Evolutionary conservation across 2,329 filamentous ascomycete genomes (phyloP), one percentile per base, ranked within the genome.

Genomic region (Cyclaneusma minus): DNA sequence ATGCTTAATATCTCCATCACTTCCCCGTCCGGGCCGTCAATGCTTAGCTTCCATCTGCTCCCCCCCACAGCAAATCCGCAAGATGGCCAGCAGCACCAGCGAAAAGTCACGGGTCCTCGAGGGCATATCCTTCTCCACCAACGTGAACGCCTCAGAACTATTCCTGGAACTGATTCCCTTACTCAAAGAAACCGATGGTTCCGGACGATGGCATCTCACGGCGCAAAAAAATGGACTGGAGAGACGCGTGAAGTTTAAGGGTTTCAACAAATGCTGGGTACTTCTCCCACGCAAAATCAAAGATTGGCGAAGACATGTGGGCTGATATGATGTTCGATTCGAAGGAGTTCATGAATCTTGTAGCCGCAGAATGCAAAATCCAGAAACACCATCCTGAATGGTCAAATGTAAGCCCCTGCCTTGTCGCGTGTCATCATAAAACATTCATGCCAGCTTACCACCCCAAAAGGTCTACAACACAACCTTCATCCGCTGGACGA

Each of bases 271-370:
- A 53, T 67, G 68, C 6, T 76, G 71, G 70, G 68, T 72, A 36
- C 33, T 61, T 56, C 6, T 18, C 28, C 30, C 22, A 27, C 25
- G 21, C 13, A 22, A 19, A 17, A 8, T 16, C 13, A 12, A n/a
- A 10, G 7, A 21, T 27, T 29, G 28, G 29, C 41, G 42, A 35
- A 43, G 24, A 34, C 21, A 12, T 19, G 24, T 23, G 12, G 23
- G 21, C 13, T 22, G 16, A 21, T 12, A 3, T 16, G 13, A 20
- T 19, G 13, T 11, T 11, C 11, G 13, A 16, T 25, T 32, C 32
- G n/a, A 34, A 77, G 72, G 71, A 74, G 35, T 83, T 82, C 50
- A 81, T 82, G 75, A 76, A 72, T n/a, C 60, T 61, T 3, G 63
- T 82, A 9, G 69, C 75, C 7, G 52, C 71, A 16, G 64, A 80